Evolutionary conservation across 176 grass and related monocot genomes (phyloP).

Genomic region (Oryza longistaminata): DNA sequence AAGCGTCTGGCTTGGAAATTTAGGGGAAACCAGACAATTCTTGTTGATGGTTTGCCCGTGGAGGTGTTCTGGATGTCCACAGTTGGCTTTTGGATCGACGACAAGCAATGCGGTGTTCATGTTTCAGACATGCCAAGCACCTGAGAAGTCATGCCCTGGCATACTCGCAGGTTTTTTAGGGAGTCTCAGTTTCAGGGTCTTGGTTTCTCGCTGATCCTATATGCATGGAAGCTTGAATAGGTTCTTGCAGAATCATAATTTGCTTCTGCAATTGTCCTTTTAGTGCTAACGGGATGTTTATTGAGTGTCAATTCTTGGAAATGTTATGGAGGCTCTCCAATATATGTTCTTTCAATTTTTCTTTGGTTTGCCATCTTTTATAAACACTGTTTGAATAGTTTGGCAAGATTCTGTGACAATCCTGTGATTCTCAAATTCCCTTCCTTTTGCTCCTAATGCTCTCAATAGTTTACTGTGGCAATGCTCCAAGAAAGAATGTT

Average conservation of each 20-base stretch:
- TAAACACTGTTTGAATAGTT: slow-evolving; percentile 43
- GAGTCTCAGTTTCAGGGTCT: slow-evolving; percentile 54
- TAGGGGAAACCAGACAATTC: slow-evolving; percentile 72
- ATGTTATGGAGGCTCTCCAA: slow-evolving; percentile 41
- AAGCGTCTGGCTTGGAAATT: slow-evolving; percentile 69
- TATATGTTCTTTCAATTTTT: slow-evolving; percentile 48
- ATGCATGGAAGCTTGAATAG: slow-evolving; percentile 75
- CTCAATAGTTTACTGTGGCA: slow-evolving; percentile 31
- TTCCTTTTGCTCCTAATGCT: slow-evolving; percentile 30
- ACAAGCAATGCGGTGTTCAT: slow-evolving; percentile 64
- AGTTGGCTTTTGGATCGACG: slow-evolving; percentile 64
- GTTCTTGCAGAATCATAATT: slow-evolving; percentile 41
- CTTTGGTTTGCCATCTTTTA: slow-evolving; percentile 36
- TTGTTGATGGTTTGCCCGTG: slow-evolving; percentile 67
- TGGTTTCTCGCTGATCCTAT: slow-evolving; percentile 62
- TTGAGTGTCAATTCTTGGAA: slow-evolving; percentile 41
- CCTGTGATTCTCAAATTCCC: slow-evolving; percentile 2
- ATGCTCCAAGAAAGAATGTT: slow-evolving; percentile 37
- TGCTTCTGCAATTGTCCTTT: slow-evolving; percentile 44
- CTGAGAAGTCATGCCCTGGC: slow-evolving; percentile 65
- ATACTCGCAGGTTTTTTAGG: slow-evolving; percentile 49
- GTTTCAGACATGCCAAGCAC: slow-evolving; percentile 62
- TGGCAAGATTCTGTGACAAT: slow-evolving; percentile 47
- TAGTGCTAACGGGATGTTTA: slow-evolving; percentile 58
- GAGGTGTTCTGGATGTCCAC: slow-evolving; percentile 76